These are phyloP conservation scores for Boletus holoroseus DNA, from an alignment of 1,284 basidiomycete genomes.

Conservation along the genomic window DNA sequence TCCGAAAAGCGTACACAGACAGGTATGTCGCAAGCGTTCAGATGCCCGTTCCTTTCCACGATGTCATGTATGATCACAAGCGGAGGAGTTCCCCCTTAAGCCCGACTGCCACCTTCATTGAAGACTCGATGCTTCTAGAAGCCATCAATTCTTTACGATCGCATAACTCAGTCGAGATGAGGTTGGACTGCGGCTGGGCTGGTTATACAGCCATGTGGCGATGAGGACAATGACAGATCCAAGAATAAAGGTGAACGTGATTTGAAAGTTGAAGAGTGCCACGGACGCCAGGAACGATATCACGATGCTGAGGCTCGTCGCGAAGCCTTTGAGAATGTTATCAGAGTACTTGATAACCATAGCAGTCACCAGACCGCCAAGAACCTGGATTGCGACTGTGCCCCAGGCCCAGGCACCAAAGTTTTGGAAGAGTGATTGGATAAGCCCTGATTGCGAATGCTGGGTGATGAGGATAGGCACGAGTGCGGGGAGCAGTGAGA, in stretches of 20 bases:
- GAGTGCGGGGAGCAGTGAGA: slow-evolving; percentile 87
- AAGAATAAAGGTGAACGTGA: slow-evolving; percentile 79
- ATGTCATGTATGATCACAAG: slow-evolving; percentile 10
- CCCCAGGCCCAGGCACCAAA: slow-evolving; percentile 91
- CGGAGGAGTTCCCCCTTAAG: background rate
- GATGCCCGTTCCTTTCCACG: slow-evolving; percentile 2
- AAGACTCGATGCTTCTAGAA: slow-evolving; percentile 7
- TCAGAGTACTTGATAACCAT: slow-evolving; percentile 83
- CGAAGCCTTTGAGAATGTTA: slow-evolving; percentile 91
- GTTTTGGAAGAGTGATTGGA: slow-evolving; percentile 56
- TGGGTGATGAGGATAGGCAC: slow-evolving; percentile 72
- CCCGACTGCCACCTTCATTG: background rate
- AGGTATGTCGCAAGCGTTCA: slow-evolving; percentile 24
- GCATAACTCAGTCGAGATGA: slow-evolving; percentile 29
- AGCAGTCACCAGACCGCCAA: slow-evolving; percentile 88
- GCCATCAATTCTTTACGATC: slow-evolving; percentile 25
- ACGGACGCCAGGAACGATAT: slow-evolving; percentile 90
- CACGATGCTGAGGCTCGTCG: slow-evolving; percentile 88
- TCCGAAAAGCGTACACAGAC: slow-evolving; percentile 19
- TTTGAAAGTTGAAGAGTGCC: slow-evolving; percentile 80
- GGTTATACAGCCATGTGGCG: slow-evolving; percentile 89
- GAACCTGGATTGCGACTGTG: slow-evolving; percentile 82
- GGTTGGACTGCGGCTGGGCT: slow-evolving; percentile 39
- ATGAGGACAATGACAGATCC: slow-evolving; percentile 79
- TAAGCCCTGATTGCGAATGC: slow-evolving; percentile 35